Evolutionary conservation across 495 filamentous ascomycete species (phyloP).

Genomic region (Penicillium bovifimosum): DNA sequence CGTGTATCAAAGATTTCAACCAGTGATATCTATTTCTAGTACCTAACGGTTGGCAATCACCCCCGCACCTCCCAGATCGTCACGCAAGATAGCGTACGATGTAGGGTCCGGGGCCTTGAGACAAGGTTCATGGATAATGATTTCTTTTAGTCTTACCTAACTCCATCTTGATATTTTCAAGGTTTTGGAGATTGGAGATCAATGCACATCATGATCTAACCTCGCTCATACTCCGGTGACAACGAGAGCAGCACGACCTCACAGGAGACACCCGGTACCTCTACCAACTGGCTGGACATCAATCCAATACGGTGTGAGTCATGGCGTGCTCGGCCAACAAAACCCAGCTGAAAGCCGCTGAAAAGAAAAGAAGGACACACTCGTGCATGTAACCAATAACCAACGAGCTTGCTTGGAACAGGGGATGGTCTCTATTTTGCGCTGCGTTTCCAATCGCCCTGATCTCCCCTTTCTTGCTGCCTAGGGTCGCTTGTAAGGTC

Average conservation of each 20-base stretch:
- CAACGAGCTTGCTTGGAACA: background rate
- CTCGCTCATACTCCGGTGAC: too few relatives aligned
- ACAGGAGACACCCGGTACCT: background rate
- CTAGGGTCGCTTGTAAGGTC: too few relatives aligned
- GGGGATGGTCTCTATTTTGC: background rate
- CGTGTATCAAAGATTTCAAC: background rate
- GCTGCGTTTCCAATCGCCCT: constrained; percentile 19
- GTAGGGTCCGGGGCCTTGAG: background rate
- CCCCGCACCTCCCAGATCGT: background rate
- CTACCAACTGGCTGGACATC: background rate
- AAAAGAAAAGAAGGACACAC: background rate
- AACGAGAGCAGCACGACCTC: background rate
- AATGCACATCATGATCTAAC: too few relatives aligned
- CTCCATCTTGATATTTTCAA: too few relatives aligned
- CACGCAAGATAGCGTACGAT: background rate
- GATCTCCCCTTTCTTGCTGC: constrained; percentile 6
- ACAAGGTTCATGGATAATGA: background rate
- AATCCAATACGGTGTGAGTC: constrained; percentile 4
- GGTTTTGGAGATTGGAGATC: background rate
- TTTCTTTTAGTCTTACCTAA: too few relatives aligned
- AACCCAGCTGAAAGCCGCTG: background rate
- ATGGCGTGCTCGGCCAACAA: constrained; percentile 9
- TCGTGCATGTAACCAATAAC: too few relatives aligned
- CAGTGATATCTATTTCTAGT: background rate
- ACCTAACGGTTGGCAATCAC: background rate